Evolutionary conservation across 495 filamentous ascomycete genomes (phyloP).

Genomic region (Opeltia flavorubescens): DNA sequence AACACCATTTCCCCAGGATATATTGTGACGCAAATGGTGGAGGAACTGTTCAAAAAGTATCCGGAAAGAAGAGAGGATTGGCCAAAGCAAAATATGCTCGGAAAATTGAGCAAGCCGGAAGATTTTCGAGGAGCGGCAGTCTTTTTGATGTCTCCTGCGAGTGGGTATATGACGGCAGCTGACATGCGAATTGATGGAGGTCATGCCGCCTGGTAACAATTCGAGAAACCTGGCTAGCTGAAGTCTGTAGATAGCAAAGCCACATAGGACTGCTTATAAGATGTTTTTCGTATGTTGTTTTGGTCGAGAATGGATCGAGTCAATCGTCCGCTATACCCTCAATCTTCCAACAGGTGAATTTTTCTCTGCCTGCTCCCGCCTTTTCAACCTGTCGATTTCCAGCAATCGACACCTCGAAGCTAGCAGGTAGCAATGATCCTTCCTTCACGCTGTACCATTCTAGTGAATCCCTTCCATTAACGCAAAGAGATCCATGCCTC

Average conservation of each 20-base stretch:
- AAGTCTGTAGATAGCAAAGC: not conserved
- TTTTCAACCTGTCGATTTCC: too few species aligned
- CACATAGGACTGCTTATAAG: too few species aligned
- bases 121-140: conserved; percentile 71
- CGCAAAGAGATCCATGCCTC: too few species aligned
- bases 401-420: too few species aligned
- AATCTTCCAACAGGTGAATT: not conserved
- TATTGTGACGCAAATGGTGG: conserved; percentile 86
- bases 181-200: conserved; percentile 75
- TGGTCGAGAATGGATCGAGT: too few species aligned
- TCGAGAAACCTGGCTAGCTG: not conserved
- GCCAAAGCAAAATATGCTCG: conserved; percentile 83
- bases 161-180: conserved; percentile 72
- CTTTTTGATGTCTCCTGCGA: conserved; percentile 79
- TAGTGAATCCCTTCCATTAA: too few species aligned
- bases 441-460: too few species aligned
- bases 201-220: conserved; percentile 57
- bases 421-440: too few species aligned
- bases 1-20: conserved; percentile 94
- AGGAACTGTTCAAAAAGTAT: conserved; percentile 57
- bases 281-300: too few species aligned
- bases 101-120: conserved; percentile 58
- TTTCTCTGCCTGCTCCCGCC: too few species aligned
- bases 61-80: conserved; percentile 66
- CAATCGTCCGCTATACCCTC: too few species aligned